A percentile compares a stretch with the other conserved stretches of the same genome.
These are phyloP conservation scores for Coemansia aciculifera DNA, from an alignment of 192 early-diverging fungal genomes.

Conservation along the genomic window DNA sequence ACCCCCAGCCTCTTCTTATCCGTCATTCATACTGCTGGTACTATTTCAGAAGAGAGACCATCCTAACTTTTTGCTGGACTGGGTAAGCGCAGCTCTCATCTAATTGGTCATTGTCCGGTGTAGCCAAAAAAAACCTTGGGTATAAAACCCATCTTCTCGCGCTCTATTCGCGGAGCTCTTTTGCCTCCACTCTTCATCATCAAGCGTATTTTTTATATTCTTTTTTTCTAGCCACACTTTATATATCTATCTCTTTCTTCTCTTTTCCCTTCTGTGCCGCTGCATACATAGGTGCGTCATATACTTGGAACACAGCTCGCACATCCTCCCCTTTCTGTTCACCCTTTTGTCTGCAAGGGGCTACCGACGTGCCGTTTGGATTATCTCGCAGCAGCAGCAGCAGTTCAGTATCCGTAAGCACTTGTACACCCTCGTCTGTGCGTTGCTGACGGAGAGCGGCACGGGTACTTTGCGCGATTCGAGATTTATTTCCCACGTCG, in stretches of 20 bases:
- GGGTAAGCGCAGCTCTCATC: not conserved
- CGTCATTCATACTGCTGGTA: not conserved
- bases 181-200: not conserved
- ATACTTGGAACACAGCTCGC: not conserved
- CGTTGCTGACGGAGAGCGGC: not conserved
- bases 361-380: constrained; percentile 8
- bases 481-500: constrained; percentile 1
- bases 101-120: not conserved
- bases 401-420: constrained; percentile 1
- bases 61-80: not conserved
- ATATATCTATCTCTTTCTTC: constrained; percentile 9
- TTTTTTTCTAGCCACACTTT: constrained; percentile 1
- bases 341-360: not conserved
- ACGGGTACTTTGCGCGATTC: not conserved
- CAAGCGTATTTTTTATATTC: constrained; percentile 4
- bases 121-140: constrained; percentile 1
- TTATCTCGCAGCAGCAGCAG: constrained; percentile 7
- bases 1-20: not conserved
- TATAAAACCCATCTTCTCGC: not conserved
- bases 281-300: not conserved
- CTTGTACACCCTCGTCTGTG: not conserved
- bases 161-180: not conserved
- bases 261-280: constrained; percentile 3
- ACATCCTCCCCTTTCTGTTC: not conserved
- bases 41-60: not conserved